Conservation (phyloP, 352 stramenopile genomes). For the Phytophthora quininea region DNA sequence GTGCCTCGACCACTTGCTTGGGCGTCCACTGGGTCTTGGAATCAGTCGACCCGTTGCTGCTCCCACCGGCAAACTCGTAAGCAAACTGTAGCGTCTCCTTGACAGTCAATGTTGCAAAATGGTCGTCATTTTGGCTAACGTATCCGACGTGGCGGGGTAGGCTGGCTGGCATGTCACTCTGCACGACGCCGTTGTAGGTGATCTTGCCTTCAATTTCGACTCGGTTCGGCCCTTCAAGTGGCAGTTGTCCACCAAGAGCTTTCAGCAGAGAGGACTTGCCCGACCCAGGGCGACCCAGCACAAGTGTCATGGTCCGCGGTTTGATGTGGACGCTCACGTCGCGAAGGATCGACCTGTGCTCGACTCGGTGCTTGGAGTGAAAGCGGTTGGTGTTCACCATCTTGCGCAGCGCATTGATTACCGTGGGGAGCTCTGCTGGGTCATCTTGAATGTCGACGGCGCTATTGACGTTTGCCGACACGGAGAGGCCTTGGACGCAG, state of each 20-base stretch:
- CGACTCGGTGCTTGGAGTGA: conserved; percentile 15
- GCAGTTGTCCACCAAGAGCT: conserved; percentile 31
- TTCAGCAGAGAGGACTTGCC: conserved; percentile 53
- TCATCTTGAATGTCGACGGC: conserved; percentile 6
- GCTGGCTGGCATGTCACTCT: conserved; percentile 7
- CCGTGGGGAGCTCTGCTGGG: conserved; percentile 34
- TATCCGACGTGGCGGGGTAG: conserved; percentile 28
- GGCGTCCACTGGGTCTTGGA: conserved; percentile 2
- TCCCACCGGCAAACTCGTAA: conserved; percentile 62
- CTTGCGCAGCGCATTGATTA: conserved; percentile 27
- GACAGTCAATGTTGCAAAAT: conserved; percentile 88
- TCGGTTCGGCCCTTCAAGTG: conserved; percentile 20
- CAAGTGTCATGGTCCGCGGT: conserved; percentile 27
- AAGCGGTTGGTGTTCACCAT: conserved; percentile 1
- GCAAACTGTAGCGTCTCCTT: conserved; percentile 91
- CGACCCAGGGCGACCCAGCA: conserved; percentile 36
- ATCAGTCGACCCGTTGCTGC: neutral
- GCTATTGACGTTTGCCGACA: conserved; percentile 30
- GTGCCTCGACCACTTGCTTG: conserved; percentile 19
- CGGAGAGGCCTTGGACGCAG: conserved; percentile 48
- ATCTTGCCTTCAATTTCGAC: conserved; percentile 29
- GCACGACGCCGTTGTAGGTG: conserved; percentile 28
- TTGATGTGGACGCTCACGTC: conserved; percentile 34
- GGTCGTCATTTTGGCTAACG: conserved; percentile 61
- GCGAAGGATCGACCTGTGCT: conserved; percentile 33